Evolutionary conservation across 768 basidiomycete genomes (phyloP).

Genomic region (Mycena metata): DNA sequence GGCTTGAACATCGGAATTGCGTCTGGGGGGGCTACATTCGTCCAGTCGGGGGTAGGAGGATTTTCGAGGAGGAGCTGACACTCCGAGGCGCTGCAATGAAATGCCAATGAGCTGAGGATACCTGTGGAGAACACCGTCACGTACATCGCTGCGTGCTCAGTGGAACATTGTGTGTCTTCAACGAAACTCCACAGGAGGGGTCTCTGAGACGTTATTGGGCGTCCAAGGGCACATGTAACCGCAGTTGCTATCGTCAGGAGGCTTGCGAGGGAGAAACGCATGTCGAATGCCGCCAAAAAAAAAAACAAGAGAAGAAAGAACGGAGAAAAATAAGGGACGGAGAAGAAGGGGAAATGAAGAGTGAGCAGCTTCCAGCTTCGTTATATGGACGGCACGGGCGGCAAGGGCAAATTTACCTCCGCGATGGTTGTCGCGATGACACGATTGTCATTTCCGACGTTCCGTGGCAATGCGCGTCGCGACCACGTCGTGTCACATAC

Average conservation of each 20-base stretch:
- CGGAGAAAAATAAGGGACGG: not conserved
- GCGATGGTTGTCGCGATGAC: not conserved
- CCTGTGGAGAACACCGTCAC: not conserved
- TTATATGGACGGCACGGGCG: not conserved
- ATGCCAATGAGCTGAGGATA: not conserved
- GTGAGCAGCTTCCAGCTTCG: not conserved
- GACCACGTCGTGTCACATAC: constrained; percentile 23
- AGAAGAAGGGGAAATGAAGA: not conserved
- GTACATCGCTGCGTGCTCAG: constrained; percentile 18
- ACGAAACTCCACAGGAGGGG: constrained; percentile 1
- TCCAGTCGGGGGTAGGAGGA: constrained; percentile 22
- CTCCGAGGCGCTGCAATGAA: constrained; percentile 16
- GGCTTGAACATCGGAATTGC: constrained; percentile 19
- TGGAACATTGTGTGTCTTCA: constrained; percentile 23
- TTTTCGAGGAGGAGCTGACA: constrained; percentile 22
- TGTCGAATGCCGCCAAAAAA: constrained; percentile 19
- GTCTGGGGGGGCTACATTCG: not conserved
- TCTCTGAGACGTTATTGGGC: not conserved
- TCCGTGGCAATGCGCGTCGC: constrained; percentile 11
- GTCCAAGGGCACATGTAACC: not conserved
- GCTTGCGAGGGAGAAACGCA: not conserved
- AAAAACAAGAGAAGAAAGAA: not conserved
- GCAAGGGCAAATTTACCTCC: not conserved
- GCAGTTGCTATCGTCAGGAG: not conserved
- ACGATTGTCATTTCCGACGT: not conserved